Evolutionary conservation across 78 protist genomes (phyloP).

Genomic region (Cavenderia fasciculata): DNA sequence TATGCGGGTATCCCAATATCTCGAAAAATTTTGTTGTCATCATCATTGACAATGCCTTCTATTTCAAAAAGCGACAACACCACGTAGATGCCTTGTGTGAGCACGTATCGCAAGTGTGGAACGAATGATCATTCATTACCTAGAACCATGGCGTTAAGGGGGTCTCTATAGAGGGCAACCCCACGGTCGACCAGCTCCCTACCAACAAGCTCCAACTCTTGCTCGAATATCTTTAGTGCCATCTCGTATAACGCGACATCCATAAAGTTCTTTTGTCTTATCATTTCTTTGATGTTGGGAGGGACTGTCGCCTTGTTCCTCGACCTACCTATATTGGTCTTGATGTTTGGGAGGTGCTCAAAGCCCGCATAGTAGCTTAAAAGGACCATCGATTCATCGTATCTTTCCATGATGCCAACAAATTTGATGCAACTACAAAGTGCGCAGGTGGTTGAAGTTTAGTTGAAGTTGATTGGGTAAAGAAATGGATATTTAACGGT

Average conservation of each 20-base stretch:
- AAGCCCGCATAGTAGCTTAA: slow-evolving; percentile 46
- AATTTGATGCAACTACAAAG: slow-evolving; percentile 17
- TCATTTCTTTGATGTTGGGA: neutral
- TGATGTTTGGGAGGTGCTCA: neutral
- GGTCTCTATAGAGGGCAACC: neutral
- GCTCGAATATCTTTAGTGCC: neutral
- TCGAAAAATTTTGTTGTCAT: too few relatives aligned
- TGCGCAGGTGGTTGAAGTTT: neutral
- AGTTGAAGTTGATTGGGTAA: neutral
- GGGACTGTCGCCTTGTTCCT: neutral
- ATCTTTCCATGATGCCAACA: slow-evolving; percentile 52
- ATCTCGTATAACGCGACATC: neutral
- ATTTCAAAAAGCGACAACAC: too few relatives aligned
- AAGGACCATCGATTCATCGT: slow-evolving; percentile 27
- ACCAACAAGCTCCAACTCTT: neutral
- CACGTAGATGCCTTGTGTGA: neutral
- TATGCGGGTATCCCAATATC: too few relatives aligned
- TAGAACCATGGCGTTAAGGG: neutral
- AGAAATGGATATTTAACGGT: too few relatives aligned
- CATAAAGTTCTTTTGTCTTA: slow-evolving; percentile 16
- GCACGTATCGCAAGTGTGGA: neutral
- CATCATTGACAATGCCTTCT: neutral
- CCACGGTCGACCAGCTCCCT: neutral
- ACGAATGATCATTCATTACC: neutral
- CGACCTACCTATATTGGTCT: slow-evolving; percentile 27